Conservation (phyloP, 108 stramenopile genomes). For the Parietichytrium sp. region DNA sequence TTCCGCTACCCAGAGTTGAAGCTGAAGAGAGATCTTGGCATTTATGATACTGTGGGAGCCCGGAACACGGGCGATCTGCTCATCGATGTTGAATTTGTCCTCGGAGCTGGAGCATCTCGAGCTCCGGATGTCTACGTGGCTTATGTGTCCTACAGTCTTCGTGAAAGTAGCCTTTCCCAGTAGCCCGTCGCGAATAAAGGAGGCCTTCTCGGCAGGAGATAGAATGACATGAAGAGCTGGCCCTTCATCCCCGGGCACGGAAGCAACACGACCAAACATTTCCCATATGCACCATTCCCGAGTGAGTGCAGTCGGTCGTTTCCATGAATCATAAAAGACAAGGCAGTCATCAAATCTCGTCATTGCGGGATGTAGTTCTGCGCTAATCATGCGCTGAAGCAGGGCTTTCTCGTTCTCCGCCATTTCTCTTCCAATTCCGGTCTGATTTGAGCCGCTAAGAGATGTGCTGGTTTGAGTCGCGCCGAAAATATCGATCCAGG, state of each 20-base stretch:
- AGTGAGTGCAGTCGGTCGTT: neutral
- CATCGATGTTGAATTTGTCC: neutral
- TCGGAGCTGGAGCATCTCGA: too few relatives aligned
- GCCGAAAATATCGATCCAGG: too few relatives aligned
- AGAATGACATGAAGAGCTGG: neutral
- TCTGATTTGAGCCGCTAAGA: too few relatives aligned
- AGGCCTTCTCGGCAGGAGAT: neutral
- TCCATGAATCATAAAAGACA: neutral
- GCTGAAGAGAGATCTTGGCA: neutral
- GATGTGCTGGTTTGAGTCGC: too few relatives aligned
- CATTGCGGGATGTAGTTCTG: neutral
- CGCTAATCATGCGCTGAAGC: too few relatives aligned
- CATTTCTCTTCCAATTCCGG: too few relatives aligned
- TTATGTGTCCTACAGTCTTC: too few relatives aligned
- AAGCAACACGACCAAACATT: too few relatives aligned
- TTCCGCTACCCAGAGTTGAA: neutral
- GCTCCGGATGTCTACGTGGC: too few relatives aligned
- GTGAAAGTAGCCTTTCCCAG: neutral
- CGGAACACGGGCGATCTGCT: neutral
- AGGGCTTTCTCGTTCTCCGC: too few relatives aligned
- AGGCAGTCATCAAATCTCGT: neutral
- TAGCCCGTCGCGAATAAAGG: neutral
- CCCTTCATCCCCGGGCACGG: too few relatives aligned
- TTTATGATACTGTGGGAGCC: constrained; percentile 5
- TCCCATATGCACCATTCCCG: constrained; percentile 32